phyloP scores from a whole-genome alignment of 169 alveolate species.

The Cryptosporidium bovis region DNA sequence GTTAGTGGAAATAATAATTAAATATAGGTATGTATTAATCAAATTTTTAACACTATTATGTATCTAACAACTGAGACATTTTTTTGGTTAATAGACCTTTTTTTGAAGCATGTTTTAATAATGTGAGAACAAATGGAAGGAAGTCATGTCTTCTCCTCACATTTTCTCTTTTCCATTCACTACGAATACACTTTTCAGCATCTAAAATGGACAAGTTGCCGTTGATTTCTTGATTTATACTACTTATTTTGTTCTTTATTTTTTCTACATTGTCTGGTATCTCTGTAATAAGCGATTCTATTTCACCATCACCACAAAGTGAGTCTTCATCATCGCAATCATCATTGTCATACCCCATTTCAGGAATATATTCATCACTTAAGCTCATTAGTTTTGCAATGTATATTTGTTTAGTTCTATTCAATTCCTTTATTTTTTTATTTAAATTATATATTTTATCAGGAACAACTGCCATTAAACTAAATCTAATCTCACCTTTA shows the following conservation, averaged over 20 bases:
- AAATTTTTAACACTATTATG: background rate
- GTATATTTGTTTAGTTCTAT: slow-evolving; percentile 1
- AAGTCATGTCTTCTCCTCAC: slow-evolving; percentile 76
- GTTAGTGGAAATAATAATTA: background rate
- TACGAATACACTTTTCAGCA: slow-evolving; percentile 51
- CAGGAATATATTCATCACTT: background rate
- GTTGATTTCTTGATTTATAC: slow-evolving; percentile 4
- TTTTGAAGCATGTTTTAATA: slow-evolving; percentile 64
- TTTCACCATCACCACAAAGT: slow-evolving; percentile 29
- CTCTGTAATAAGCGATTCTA: slow-evolving; percentile 17
- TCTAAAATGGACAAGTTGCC: slow-evolving; percentile 1
- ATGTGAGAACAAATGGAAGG: slow-evolving; percentile 69
- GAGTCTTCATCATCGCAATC: background rate
- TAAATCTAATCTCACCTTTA: slow-evolving; percentile 62
- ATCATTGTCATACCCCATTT: background rate
- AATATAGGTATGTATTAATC: background rate
- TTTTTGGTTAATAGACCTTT: slow-evolving; percentile 50
- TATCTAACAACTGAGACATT: slow-evolving; percentile 2
- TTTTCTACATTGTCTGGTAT: background rate
- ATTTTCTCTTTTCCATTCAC: slow-evolving; percentile 70
- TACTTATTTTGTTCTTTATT: background rate
- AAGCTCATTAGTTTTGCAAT: slow-evolving; percentile 30
- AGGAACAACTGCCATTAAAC: slow-evolving; percentile 74
- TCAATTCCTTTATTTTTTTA: slow-evolving; percentile 6
- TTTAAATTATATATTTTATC: slow-evolving; percentile 19